Base-by-base conservation (phyloP, 2,329 filamentous ascomycete species). In the Aspergillus neotritici region DNA sequence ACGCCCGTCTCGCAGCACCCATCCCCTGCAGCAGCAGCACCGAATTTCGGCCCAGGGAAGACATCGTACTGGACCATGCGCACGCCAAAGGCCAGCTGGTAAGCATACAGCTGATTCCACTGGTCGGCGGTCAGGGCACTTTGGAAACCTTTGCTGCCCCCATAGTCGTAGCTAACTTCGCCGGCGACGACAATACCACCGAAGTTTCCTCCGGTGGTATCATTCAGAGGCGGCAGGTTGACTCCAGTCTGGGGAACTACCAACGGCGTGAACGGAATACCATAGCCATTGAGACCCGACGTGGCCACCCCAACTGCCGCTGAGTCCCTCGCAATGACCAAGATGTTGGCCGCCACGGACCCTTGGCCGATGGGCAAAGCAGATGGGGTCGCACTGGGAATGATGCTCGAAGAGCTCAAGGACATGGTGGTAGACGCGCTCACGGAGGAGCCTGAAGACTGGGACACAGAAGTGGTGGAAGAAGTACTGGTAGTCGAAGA, bases 41-140 rank as follows among this genome's bases (percentile, higher is more conserved):
- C 76, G 53, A 72, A 77, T 8, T 72, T 68, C 11, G 71, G 58
- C 5, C 69, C 70, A 5, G 79, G 79, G 51, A 71, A 80, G 5
- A 75, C 76, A 54, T 81, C 77, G 14, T 79, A 63, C 37, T 79
- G 75, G 25, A 82, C 77, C 76, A 82, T 78, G 21, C 79, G 71
- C 10, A 79, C 75, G 14, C 77, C 75, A 50, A 80, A 83, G 17
- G 63, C 63, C 2, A 68, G 67, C 59, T 83, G 79, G 52, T 83
- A 83, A 37, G 69, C 67, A 51, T 77, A 79, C 3, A 83, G 58
- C 37, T 70, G 56, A 25, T 72, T 67, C 76, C 75, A 80, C 65
- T 83, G 79, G 33, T 68, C 70, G 5, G 68, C 55, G 8, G 76
- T 80, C 45, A 83, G 58, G 29, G 76, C 77, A 54, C 74, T 79